These are phyloP conservation scores for Chytriomyces hyalinus DNA, from an alignment of 192 early-diverging fungal species.

Conservation along the genomic window DNA sequence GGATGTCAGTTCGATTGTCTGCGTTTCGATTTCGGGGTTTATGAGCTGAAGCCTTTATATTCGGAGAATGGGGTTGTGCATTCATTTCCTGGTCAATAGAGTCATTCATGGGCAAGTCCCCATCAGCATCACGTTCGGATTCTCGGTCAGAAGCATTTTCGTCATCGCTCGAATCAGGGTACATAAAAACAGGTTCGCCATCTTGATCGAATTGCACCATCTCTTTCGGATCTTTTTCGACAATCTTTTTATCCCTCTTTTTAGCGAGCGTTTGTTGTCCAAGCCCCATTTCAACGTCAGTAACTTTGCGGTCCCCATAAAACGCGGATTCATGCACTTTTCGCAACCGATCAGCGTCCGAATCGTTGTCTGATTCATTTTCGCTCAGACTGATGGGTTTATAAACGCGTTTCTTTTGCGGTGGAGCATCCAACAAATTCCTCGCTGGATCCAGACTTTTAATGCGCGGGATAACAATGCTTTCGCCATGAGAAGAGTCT, in stretches of 20 bases:
- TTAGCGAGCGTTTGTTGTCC: neutral
- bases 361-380: neutral
- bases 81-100: neutral
- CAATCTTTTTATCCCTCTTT: neutral
- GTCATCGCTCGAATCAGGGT: conserved; percentile 29
- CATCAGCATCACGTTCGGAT: neutral
- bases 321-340: conserved; percentile 10
- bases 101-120: too few species aligned
- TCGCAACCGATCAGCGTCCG: neutral
- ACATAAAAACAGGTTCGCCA: conserved; percentile 24
- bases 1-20: neutral
- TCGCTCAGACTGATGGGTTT: conserved; percentile 18
- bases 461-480: too few species aligned
- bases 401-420: neutral
- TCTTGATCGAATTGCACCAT: conserved; percentile 19
- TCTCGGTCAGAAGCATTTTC: neutral
- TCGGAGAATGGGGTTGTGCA: neutral
- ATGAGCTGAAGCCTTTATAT: neutral
- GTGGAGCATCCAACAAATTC: too few species aligned
- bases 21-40: neutral
- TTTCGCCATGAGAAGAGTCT: too few species aligned
- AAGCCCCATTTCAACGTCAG: conserved; percentile 9
- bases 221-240: neutral
- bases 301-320: neutral
- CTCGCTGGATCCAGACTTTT: too few species aligned